phyloP scores from a whole-genome alignment of 1,284 basidiomycete species.

The Moesziomyces parantarcticus region DNA sequence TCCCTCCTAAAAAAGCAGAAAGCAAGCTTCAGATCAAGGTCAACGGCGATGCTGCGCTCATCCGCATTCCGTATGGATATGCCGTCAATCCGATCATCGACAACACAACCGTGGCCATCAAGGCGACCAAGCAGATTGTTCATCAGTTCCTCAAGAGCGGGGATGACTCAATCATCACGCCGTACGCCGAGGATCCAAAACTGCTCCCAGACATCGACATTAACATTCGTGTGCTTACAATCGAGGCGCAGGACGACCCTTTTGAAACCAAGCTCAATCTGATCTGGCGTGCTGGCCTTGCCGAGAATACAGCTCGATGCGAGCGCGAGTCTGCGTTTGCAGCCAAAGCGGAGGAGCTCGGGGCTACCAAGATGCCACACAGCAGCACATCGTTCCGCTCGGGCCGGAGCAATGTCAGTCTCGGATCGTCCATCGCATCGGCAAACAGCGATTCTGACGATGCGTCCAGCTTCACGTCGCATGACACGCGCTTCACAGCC shows the following conservation, averaged over 20 bases:
- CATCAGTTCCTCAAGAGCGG: slow-evolving; percentile 68
- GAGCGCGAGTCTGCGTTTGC: slow-evolving; percentile 84
- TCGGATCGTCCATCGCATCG: slow-evolving; percentile 9
- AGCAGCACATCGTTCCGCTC: slow-evolving; percentile 61
- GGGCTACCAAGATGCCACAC: slow-evolving; percentile 65
- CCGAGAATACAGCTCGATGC: slow-evolving; percentile 79
- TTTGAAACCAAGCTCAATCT: slow-evolving; percentile 84
- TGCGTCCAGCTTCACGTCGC: slow-evolving; percentile 17
- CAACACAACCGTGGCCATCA: slow-evolving; percentile 68
- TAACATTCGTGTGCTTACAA: slow-evolving; percentile 73
- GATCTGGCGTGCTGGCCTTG: slow-evolving; percentile 80
- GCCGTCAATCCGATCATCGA: slow-evolving; percentile 73
- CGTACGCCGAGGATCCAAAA: slow-evolving; percentile 63
- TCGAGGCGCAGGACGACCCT: slow-evolving; percentile 89
- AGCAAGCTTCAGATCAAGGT: slow-evolving; percentile 67
- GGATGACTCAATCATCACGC: slow-evolving; percentile 57
- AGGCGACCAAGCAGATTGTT: slow-evolving; percentile 69
- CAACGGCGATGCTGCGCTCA: slow-evolving; percentile 75
- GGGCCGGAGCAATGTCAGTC: slow-evolving; percentile 6
- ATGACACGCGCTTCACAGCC: slow-evolving; percentile 7
- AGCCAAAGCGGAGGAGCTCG: slow-evolving; percentile 74
- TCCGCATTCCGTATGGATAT: slow-evolving; percentile 84
- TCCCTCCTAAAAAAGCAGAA: slow-evolving; percentile 16
- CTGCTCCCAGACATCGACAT: slow-evolving; percentile 73
- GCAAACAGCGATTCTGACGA: slow-evolving; percentile 2